These are phyloP conservation scores for Penstemon newberryi DNA, from an alignment of 257 asterid species.

Conservation along the genomic window DNA sequence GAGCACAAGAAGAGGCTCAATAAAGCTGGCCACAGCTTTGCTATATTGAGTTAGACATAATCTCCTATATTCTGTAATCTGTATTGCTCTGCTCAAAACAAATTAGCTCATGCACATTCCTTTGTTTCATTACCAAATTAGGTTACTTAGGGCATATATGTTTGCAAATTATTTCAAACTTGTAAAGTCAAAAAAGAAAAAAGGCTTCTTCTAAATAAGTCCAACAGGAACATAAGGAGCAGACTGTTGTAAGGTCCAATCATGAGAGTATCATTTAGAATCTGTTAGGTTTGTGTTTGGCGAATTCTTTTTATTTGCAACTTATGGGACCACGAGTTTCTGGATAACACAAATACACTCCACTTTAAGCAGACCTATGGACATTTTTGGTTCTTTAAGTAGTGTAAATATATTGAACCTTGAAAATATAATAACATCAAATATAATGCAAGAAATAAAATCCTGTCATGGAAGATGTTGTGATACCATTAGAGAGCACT, in stretches of 20 bases:
- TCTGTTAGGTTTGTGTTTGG: background rate
- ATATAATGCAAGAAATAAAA: slow-evolving; percentile 13
- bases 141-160: background rate
- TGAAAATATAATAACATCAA: background rate
- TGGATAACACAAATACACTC: background rate
- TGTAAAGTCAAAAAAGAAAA: background rate
- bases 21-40: background rate
- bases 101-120: background rate
- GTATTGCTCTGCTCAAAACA: background rate
- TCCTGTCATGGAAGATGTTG: slow-evolving; percentile 2
- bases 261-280: background rate
- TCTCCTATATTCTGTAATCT: background rate
- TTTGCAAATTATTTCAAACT: background rate
- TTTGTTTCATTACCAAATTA: background rate
- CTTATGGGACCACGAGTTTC: background rate
- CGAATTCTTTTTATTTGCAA: no score
- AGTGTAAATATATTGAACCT: background rate
- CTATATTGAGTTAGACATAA: background rate
- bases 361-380: background rate
- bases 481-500: slow-evolving; percentile 59
- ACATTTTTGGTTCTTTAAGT: background rate
- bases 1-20: slow-evolving; percentile 3
- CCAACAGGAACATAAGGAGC: background rate
- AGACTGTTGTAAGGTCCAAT: background rate
- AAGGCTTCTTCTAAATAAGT: background rate